Evolutionary conservation across 1,284 basidiomycete genomes (phyloP).

Genomic region (Inonotus hispidus): DNA sequence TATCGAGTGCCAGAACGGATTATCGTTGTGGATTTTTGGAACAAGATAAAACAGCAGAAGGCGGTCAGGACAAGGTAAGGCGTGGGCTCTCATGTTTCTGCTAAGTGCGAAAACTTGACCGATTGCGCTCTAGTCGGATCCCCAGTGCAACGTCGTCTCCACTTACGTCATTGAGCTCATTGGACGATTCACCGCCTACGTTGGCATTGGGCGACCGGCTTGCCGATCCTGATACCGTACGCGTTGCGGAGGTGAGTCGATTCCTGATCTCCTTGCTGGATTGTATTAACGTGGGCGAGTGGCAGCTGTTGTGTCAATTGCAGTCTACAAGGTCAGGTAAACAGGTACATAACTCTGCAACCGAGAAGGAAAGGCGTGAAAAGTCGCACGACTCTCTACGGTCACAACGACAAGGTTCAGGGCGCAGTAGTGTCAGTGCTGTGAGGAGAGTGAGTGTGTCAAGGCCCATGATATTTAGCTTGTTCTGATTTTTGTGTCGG

Average conservation of each 20-base stretch:
- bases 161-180: constrained; percentile 67
- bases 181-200: constrained; percentile 43
- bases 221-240: constrained; percentile 31
- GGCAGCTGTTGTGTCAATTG: constrained; percentile 5
- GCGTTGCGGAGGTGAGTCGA: constrained; percentile 39
- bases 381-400: constrained; percentile 2
- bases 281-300: neutral
- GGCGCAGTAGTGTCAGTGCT: neutral
- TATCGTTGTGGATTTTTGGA: constrained; percentile 95
- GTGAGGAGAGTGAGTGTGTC: neutral
- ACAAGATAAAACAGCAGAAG: constrained; percentile 56
- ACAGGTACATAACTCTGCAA: neutral
- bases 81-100: neutral
- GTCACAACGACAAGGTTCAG: neutral
- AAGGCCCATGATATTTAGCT: neutral
- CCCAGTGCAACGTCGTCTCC: constrained; percentile 59
- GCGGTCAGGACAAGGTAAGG: constrained; percentile 39
- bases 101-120: neutral
- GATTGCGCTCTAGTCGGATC: constrained; percentile 24
- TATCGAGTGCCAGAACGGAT: constrained; percentile 94
- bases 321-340: neutral
- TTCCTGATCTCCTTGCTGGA: neutral
- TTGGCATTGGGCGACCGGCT: constrained; percentile 15
- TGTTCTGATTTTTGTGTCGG: neutral
- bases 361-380: neutral